Evolutionary conservation across 805 yeast species (phyloP).

Genomic region (Candida andamanensis): DNA sequence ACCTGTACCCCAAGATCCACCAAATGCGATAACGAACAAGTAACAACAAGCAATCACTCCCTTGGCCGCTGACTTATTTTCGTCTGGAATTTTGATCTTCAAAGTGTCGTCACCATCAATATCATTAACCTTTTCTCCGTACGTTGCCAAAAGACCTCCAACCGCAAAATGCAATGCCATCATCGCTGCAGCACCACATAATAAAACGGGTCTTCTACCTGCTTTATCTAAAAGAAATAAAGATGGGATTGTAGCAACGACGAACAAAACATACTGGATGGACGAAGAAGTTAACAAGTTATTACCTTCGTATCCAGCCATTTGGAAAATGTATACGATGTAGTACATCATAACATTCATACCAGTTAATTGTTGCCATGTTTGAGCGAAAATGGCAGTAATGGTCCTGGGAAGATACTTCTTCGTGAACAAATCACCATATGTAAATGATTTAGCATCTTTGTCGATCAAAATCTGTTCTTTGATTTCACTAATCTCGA

Average conservation of each 20-base stretch:
- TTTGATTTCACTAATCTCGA: conserved; percentile 25
- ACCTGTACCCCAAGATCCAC: conserved; percentile 46
- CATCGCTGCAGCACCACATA: conserved; percentile 42
- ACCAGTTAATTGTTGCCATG: conserved; percentile 60
- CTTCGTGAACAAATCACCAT: conserved; percentile 44
- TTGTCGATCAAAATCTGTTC: conserved; percentile 47
- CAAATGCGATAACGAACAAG: conserved; percentile 49
- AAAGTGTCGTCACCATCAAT: conserved; percentile 24
- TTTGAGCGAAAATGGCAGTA: conserved; percentile 46
- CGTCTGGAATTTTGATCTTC: conserved; percentile 26
- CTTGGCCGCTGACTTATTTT: conserved; percentile 31
- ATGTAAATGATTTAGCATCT: conserved; percentile 38
- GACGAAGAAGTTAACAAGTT: conserved; percentile 48
- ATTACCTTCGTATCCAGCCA: conserved; percentile 55
- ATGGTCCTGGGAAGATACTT: conserved; percentile 43
- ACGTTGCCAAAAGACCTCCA: conserved; percentile 33
- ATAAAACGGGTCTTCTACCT: conserved; percentile 59
- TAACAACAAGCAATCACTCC: conserved; percentile 45
- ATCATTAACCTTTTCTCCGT: conserved; percentile 25
- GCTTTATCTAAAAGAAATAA: conserved; percentile 49
- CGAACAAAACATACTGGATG: conserved; percentile 50
- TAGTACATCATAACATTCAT: conserved; percentile 66
- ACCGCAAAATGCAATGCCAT: conserved; percentile 28
- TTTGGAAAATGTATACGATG: conserved; percentile 55
- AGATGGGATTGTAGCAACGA: conserved; percentile 54